Conservation (phyloP, 768 basidiomycete genomes). For the Termitomyces sp. region DNA sequence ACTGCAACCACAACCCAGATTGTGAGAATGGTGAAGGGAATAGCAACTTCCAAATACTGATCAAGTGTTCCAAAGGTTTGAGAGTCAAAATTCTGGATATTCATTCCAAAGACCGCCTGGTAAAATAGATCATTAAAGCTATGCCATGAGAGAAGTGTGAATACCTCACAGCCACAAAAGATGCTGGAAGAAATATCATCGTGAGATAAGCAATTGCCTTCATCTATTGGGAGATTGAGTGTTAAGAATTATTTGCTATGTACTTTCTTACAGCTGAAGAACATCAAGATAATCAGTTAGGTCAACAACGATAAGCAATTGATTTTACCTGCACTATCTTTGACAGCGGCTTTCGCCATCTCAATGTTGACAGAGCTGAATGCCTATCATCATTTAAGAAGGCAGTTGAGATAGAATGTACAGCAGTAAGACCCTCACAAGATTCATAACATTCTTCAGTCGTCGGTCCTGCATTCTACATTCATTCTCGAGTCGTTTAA, state of each 20-base stretch:
- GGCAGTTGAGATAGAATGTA: background rate
- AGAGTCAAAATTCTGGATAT: constrained; percentile 35
- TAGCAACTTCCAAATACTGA: constrained; percentile 35
- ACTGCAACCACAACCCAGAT: constrained; percentile 52
- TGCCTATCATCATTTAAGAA: constrained; percentile 29
- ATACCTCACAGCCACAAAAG: constrained; percentile 47
- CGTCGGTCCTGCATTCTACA: constrained; percentile 47
- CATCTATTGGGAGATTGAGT: constrained; percentile 25
- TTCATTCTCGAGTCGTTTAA: too few species aligned
- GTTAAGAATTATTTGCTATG: background rate
- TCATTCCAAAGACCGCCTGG: constrained; percentile 57
- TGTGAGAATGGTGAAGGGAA: constrained; percentile 42
- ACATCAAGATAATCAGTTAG: too few species aligned
- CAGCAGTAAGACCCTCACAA: constrained; percentile 24
- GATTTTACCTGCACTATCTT: constrained; percentile 45
- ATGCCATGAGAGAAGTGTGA: background rate
- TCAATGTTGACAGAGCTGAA: constrained; percentile 54
- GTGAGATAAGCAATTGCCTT: constrained; percentile 56
- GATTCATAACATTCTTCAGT: constrained; percentile 46
- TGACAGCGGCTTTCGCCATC: constrained; percentile 47
- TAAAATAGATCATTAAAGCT: background rate
- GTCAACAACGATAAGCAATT: too few species aligned
- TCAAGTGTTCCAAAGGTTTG: constrained; percentile 31
- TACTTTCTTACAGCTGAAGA: constrained; percentile 16
- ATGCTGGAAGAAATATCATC: constrained; percentile 57